Evolutionary conservation across 805 yeast genomes (phyloP), one percentile per base, ranked within the genome.

Genomic region (Wilhelminamyces savonicus): DNA sequence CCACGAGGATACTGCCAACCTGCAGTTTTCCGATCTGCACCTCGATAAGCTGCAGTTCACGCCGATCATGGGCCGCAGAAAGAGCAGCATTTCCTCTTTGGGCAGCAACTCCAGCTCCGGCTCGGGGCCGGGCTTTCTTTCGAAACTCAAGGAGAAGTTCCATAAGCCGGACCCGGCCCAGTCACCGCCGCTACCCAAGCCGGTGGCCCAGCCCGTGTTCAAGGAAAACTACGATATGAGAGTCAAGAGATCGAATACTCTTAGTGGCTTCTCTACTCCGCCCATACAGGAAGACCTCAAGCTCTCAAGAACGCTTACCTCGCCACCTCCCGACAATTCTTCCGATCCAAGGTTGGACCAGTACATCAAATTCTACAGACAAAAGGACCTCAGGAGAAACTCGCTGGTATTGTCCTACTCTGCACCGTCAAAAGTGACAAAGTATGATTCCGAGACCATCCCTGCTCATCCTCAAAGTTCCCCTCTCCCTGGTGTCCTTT

Each of bases 271-370:
- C n/a, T 16, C 32, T 13, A 21, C 36, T 2, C 23, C 26, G 13
- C 2, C 25, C 24, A 27, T 14, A 16, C 11, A n/a, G n/a, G n/a
- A n/a, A 8, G 18, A 23, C 20, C 28, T 15, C 13, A 25, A 18
- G 16, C 36, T 42, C 18, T 31, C 36, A 10, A 27, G 46, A 10
- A 30, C 39, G 8, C 28, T 32, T 21, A 37, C 48, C 6, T 29
- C 39, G 3, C 44, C 9, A 23, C 19, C 10, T 19, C 31, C 13
- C 16, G 11, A n/a, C n/a, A n/a, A n/a, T n/a, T n/a, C n/a, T 12
- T 31, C 29, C 12, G 67, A 61, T 31, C 66, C 66, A 4, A 41
- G 56, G 27, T 38, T 63, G 20, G 58, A 52, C 13, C 65, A 60
- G 22, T 63, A 59, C 29, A 50, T 62, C 28, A 52, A 48, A 23